These are phyloP conservation scores for Pythium chondricola DNA, from an alignment of 352 stramenopile genomes.

Conservation along the genomic window DNA sequence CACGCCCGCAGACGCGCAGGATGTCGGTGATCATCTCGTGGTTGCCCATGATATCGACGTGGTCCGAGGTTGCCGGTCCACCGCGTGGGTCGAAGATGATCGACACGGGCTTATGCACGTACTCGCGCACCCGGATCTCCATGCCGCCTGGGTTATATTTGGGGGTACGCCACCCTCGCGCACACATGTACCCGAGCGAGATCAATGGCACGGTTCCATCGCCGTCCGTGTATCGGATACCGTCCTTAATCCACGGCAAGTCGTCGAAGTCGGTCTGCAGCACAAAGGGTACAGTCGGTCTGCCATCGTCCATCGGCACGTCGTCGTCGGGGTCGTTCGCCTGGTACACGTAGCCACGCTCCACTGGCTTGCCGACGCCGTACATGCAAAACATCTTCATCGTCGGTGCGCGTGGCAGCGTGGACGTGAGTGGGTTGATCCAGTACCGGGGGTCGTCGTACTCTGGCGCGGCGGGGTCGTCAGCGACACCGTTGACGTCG, in stretches of 20 bases:
- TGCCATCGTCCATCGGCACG: slow-evolving; percentile 22
- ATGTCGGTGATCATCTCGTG: slow-evolving; percentile 83
- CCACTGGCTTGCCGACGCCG: slow-evolving; percentile 87
- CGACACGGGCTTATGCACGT: slow-evolving; percentile 67
- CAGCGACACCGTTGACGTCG: slow-evolving; percentile 30
- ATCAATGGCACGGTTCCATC: slow-evolving; percentile 92
- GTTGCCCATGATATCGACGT: slow-evolving; percentile 96
- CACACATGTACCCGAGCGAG: slow-evolving; percentile 94
- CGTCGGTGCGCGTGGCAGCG: slow-evolving; percentile 86
- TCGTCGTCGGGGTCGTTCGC: slow-evolving; percentile 36
- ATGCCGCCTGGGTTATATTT: slow-evolving; percentile 86
- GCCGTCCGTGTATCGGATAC: slow-evolving; percentile 86
- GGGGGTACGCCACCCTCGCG: slow-evolving; percentile 69
- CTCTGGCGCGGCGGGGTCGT: slow-evolving; percentile 37
- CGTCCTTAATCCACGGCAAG: slow-evolving; percentile 65
- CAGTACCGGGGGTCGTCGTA: slow-evolving; percentile 69
- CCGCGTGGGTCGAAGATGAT: slow-evolving; percentile 67
- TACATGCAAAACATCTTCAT: slow-evolving; percentile 95
- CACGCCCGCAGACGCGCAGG: slow-evolving; percentile 45
- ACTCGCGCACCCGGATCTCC: slow-evolving; percentile 82
- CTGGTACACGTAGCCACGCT: slow-evolving; percentile 77
- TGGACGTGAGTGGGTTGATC: slow-evolving; percentile 83
- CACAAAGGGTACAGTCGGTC: slow-evolving; percentile 53
- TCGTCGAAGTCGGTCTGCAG: slow-evolving; percentile 57
- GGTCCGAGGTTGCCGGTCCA: slow-evolving; percentile 77